These are phyloP conservation scores for Dissoconium aciculare DNA, from an alignment of 2,329 filamentous ascomycete species.

Conservation along the genomic window DNA sequence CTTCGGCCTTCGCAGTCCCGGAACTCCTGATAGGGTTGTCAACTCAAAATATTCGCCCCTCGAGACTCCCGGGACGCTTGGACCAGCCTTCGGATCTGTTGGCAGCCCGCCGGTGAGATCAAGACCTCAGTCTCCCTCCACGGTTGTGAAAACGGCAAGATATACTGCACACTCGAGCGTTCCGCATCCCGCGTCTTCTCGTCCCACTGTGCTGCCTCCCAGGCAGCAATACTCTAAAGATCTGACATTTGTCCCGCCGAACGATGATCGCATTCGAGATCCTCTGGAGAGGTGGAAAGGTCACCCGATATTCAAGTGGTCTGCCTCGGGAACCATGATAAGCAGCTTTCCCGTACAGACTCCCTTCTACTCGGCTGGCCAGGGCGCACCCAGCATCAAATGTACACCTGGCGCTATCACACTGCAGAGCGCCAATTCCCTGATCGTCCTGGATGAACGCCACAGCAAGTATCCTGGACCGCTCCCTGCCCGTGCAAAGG, in stretches of 20 bases:
- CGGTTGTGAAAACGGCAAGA: slow-evolving; percentile 35
- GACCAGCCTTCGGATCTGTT: slow-evolving; percentile 28
- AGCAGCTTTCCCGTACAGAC: slow-evolving; percentile 80
- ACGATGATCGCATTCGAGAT: slow-evolving; percentile 48
- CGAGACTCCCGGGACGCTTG: slow-evolving; percentile 4
- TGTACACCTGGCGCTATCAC: slow-evolving; percentile 70
- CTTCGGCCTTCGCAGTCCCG: slow-evolving; percentile 10
- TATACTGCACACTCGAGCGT: slow-evolving; percentile 20
- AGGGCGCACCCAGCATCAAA: slow-evolving; percentile 60
- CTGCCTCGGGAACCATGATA: slow-evolving; percentile 66
- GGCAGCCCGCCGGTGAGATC: slow-evolving; percentile 21
- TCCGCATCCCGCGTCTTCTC: slow-evolving; percentile 5
- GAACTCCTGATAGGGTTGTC: slow-evolving; percentile 11
- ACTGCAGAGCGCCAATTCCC: slow-evolving; percentile 58
- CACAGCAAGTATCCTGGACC: slow-evolving; percentile 79
- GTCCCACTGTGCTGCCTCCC: slow-evolving; percentile 18
- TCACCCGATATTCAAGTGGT: slow-evolving; percentile 73
- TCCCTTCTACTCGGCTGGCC: slow-evolving; percentile 67
- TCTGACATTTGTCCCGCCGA: slow-evolving; percentile 41
- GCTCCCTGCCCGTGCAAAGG: slow-evolving; percentile 72
- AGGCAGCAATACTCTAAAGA: slow-evolving; percentile 33
- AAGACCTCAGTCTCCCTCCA: slow-evolving; percentile 45
- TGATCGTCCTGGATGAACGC: slow-evolving; percentile 55
- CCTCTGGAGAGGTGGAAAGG: slow-evolving; percentile 83
- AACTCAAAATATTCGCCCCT: slow-evolving; percentile 11